These are phyloP conservation scores for Wickerhamiella musiphila DNA, from an alignment of 805 yeast species.

Conservation along the genomic window DNA sequence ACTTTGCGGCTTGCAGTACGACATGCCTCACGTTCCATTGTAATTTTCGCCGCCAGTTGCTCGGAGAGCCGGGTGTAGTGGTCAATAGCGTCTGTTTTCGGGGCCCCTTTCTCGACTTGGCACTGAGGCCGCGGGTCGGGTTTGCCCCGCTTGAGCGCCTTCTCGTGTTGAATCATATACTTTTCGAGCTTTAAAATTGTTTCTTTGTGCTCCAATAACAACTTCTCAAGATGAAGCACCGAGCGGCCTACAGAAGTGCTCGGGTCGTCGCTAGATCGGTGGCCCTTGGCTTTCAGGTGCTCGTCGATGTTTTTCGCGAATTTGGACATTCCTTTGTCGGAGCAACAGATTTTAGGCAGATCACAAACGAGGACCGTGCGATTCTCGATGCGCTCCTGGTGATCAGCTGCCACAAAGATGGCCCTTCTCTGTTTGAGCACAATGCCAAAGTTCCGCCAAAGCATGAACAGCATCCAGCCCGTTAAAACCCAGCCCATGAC, in stretches of 20 bases:
- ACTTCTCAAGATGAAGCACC: slow-evolving; percentile 14
- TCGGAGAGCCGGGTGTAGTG: not conserved
- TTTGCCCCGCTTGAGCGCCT: not conserved
- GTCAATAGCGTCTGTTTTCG: slow-evolving; percentile 12
- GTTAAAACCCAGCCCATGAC: slow-evolving; percentile 20
- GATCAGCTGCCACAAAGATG: slow-evolving; percentile 12
- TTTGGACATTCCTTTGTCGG: slow-evolving; percentile 15
- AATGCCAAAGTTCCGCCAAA: slow-evolving; percentile 16
- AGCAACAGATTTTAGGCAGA: slow-evolving; percentile 15
- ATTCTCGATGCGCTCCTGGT: slow-evolving; percentile 14
- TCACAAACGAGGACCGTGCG: slow-evolving; percentile 21
- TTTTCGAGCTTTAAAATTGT: slow-evolving; percentile 16
- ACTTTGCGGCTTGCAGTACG: slow-evolving; percentile 5
- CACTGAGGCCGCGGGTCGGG: not conserved
- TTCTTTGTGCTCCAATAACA: slow-evolving; percentile 15
- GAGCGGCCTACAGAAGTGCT: slow-evolving; percentile 18
- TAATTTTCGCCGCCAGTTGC: not conserved
- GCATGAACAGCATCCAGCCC: slow-evolving; percentile 14
- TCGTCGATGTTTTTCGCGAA: slow-evolving; percentile 2
- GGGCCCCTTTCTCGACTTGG: slow-evolving; percentile 10
- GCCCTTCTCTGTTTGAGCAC: slow-evolving; percentile 15
- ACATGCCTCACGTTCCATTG: slow-evolving; percentile 10
- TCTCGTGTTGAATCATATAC: not conserved
- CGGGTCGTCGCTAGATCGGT: no score
- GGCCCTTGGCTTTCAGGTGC: not conserved